Conservation (phyloP, 495 filamentous ascomycete genomes). For the Clohesyomyces aquaticus region DNA sequence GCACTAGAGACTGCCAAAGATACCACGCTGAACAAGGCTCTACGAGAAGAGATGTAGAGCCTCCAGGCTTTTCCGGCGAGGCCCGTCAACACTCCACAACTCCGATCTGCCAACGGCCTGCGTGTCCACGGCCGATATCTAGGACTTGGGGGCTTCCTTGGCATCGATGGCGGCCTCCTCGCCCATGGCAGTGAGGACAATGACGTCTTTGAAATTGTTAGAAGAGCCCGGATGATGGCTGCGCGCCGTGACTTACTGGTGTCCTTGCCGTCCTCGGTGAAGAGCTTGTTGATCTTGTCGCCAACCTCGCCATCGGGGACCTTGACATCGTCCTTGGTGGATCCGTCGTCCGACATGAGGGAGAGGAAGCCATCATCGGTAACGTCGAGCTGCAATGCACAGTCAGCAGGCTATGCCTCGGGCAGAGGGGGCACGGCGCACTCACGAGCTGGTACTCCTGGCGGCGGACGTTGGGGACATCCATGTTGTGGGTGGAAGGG, state of each 20-base stretch:
- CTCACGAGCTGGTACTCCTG: slow-evolving; percentile 92
- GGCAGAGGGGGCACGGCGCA: slow-evolving; percentile 36
- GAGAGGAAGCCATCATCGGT: slow-evolving; percentile 89
- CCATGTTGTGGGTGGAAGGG: slow-evolving; percentile 99
- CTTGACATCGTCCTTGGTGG: slow-evolving; percentile 92
- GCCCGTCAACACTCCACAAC: slow-evolving; percentile 28
- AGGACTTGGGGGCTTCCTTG: slow-evolving; percentile 77
- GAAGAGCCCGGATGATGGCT: not conserved
- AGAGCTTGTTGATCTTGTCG: slow-evolving; percentile 75
- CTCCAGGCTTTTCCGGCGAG: slow-evolving; percentile 16
- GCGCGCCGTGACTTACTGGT: slow-evolving; percentile 66
- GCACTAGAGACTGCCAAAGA: slow-evolving; percentile 34
- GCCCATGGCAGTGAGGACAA: slow-evolving; percentile 91
- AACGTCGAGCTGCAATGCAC: slow-evolving; percentile 70
- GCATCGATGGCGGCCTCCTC: slow-evolving; percentile 90
- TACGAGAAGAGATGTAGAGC: slow-evolving; percentile 13
- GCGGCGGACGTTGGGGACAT: slow-evolving; percentile 89
- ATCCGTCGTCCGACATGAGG: slow-evolving; percentile 80
- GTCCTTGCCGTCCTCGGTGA: slow-evolving; percentile 74
- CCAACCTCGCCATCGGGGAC: slow-evolving; percentile 86
- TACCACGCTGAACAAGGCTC: slow-evolving; percentile 17
- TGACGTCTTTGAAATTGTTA: slow-evolving; percentile 65
- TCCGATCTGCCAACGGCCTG: slow-evolving; percentile 25
- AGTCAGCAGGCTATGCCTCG: slow-evolving; percentile 16
- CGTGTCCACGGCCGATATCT: slow-evolving; percentile 34